phyloP scores from a whole-genome alignment of 148 eudicot species.

The Rhododendron vialii region DNA sequence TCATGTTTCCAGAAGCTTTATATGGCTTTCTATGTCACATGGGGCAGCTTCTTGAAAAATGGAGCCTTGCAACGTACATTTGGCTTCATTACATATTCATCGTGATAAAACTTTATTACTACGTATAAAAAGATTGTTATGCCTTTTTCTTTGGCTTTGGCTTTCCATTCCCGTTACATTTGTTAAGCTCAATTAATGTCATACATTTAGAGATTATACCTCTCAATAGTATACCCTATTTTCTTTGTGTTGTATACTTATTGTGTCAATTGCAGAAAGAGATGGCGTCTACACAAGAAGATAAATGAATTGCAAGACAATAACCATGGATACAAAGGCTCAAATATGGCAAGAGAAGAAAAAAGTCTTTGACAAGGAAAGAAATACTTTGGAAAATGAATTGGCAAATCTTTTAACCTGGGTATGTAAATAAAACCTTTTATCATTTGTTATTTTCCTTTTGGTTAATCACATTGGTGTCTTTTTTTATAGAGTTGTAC shows the following conservation, averaged over 20 bases:
- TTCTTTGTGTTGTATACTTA: neutral
- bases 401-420: neutral
- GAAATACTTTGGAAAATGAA: neutral
- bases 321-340: neutral
- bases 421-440: neutral
- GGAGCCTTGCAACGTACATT: neutral
- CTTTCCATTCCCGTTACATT: neutral
- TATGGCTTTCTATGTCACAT: neutral
- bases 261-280: neutral
- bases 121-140: too few species aligned
- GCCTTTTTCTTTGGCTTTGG: neutral
- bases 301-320: neutral
- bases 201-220: too few species aligned
- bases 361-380: neutral
- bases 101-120: neutral
- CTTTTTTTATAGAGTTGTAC: neutral
- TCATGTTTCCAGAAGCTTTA: neutral
- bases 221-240: neutral
- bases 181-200: neutral
- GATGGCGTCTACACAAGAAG: neutral
- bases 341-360: constrained; percentile 5
- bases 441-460: too few species aligned
- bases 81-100: neutral
- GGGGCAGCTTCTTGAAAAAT: neutral
- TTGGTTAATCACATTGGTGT: neutral